Evolutionary conservation across 2,329 filamentous ascomycete genomes (phyloP), one percentile per base, ranked within the genome.

Genomic region (Nectriaceae sp.): DNA sequence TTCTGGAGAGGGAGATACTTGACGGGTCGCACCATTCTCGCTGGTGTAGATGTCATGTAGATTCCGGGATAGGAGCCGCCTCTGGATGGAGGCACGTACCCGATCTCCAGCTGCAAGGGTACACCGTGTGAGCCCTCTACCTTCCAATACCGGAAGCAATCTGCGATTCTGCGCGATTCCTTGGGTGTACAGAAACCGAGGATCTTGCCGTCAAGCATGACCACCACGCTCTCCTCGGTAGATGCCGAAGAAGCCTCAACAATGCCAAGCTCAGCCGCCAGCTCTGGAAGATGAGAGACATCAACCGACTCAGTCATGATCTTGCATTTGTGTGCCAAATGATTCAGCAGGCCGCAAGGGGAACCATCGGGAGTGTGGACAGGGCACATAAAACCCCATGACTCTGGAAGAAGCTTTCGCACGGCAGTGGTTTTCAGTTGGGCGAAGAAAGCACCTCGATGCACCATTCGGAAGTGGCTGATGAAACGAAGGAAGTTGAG

Each of bases 401-500:
- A 96, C 67, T 99, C 94, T 2, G 94, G 94, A 18, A 97, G 75
- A 60, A 99, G 76, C 70, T 97, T 99, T 75, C 94, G 84, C 42
- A 99, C 94, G 0, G 94, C 94, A 0, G 94, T 99, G 0, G 94
- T 99, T 74, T 97, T 97, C 56, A 99, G 74, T 68, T 97, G 90
- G 3, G 94, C 94, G 69, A 99, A 99, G 81, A 99, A 99, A 67
- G 90, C 94, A 77, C 94, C 94, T 84, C 94, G 85, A 75, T 99
- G 94, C 49, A 99, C 90, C 91, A 97, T 97, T 59, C 94, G 88
- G 80, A 99, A 99, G 71, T 99, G 94, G 70, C 90, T 94, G 74
- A 99, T 96, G 75, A 97, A 99, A 63, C 94, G 90, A 64, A 96
- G 84, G 69, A 97, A 99, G 75, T 99, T 99, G 67, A 99, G 93